Base-by-base conservation (phyloP, 176 grass and related monocot genomes). In the Bonia amplexicaulis region DNA sequence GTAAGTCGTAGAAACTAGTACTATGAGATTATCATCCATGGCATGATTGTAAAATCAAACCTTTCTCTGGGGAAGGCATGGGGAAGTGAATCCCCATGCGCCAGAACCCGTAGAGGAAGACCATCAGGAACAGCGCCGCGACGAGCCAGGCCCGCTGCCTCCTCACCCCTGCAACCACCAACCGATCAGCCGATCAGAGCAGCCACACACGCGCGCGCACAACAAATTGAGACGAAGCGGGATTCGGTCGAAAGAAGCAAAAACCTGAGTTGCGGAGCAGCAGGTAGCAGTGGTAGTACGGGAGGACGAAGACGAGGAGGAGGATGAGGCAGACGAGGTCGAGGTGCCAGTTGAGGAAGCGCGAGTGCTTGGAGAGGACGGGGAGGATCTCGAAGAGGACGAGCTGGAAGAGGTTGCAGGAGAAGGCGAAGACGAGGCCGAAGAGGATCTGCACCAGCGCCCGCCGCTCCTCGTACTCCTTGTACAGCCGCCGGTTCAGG, bases 1-100 rank as follows among this genome's bases (percentile, higher is more conserved):
- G 8, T 6, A 44, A 89, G 49, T 31, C 40, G 11, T 73, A 49
- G 16, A 2, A 33, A 41, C 27, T 15, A 53, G 62, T 67, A 49
- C 9, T 26, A 69, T 6, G 27, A 79, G 9, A 27, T 22, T 26
- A 67, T 35, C 42, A 25, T 20, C 10, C 29, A 23, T 42, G 2
- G 2, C 45, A 52, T 68, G 55, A 46, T 41, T 67, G 29, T 25
- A 79, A 52, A 40, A 22, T 22, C 70, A 40, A 69, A 99, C 96
- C 96, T 89, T 92, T 96, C 86, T 96, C 96, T 9, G 93, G 96
- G 52, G 96, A 99, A 86, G 96, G 93, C 96, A 96, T 96, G 12
- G 96, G 96, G 76, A 99, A 99, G 80, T 99, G 96, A 88, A 99
- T 99, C 69, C 96, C 96, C 96, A 99, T 91, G 75, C 91, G 93